Conservation (phyloP, 2,329 filamentous ascomycete species). For the Colletotrichum shisoi region DNA sequence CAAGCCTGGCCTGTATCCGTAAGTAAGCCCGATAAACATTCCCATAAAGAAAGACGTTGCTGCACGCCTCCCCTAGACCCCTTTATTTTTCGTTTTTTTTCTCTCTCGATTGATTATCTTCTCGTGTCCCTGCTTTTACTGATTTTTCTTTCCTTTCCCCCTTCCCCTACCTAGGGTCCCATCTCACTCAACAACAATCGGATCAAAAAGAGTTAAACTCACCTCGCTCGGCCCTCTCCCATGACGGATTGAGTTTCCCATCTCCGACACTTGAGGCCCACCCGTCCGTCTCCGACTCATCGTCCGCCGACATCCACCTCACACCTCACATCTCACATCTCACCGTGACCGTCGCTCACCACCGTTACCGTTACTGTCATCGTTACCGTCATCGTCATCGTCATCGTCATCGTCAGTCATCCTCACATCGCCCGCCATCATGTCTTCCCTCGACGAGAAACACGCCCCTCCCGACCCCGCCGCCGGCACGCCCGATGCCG, state of each 20-base stretch:
- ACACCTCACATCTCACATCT: no score
- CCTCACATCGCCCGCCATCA: conserved; percentile 11
- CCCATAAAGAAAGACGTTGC: conserved; percentile 35
- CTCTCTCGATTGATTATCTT: no score
- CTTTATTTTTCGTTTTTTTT: neutral
- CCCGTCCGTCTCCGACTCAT: no score
- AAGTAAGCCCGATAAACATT: conserved; percentile 18
- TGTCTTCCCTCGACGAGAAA: conserved; percentile 33
- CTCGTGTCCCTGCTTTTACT: neutral
- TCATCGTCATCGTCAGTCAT: neutral
- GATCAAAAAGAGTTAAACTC: neutral
- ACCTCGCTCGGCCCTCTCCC: neutral
- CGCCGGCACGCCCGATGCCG: conserved; percentile 9
- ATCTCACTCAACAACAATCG: no score
- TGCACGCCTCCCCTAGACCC: conserved; percentile 6
- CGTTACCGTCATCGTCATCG: conserved; percentile 6
- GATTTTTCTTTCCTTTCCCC: neutral
- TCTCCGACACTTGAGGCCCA: conserved; percentile 15
- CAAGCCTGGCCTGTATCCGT: no score
- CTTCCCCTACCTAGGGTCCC: neutral
- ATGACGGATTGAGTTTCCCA: conserved; percentile 31
- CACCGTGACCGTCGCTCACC: neutral
- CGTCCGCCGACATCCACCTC: no score
- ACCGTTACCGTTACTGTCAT: neutral
- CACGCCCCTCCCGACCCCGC: conserved; percentile 2